Evolutionary conservation across 371 early-diverging fungal species (phyloP), one percentile per base, ranked within the genome.

Genomic region (Sporodiniella umbellata): DNA sequence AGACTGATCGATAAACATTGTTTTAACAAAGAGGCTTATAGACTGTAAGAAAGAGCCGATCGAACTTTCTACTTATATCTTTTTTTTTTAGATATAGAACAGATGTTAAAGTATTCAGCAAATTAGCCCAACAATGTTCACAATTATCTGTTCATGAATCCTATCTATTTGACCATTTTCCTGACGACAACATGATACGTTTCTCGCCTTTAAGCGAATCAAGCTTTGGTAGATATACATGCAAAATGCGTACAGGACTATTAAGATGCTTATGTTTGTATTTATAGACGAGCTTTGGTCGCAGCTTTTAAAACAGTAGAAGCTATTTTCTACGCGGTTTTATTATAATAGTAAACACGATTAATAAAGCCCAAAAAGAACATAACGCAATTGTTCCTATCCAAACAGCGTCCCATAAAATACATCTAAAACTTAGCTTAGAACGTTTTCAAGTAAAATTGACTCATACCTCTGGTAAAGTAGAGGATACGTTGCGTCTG

Each of bases 111-210:
- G 62, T 81, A 6, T 93, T 90, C 69, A 78, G 75, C 8, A 82
- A 82, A 49, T 57, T 93, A 43, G 86, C 94, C 7, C 81, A 85
- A 24, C 91, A 93, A 58, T 88, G 90, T 51, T 88, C 94, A 2
- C 82, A 87, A 53, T 66, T 89, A 6, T 89, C 90, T 3, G 79
- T 80, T 15, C 79, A 86, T 4, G 88, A 90, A 40, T 81, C 83
- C 0, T 83, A 80, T 35, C 60, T 90, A 0, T 90, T 78, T 55
- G 87, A 87, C 26, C 75, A 82, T 48, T 73, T 75, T 37, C 79
- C 78, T 12, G 79, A 75, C 44, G 71, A 80, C 53, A 84, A 85
- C 51, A 58, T 81, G 43, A 84, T 86, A 46, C 67, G 67, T 23
- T 83, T 86, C 39, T 72, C 77, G 17, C 72, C 78, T 8, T 44